Percentiles rank a stretch among this genome's conserved stretches.
Conservation (phyloP, 192 early-diverging fungal genomes). For the Coemansia sp. region DNA sequence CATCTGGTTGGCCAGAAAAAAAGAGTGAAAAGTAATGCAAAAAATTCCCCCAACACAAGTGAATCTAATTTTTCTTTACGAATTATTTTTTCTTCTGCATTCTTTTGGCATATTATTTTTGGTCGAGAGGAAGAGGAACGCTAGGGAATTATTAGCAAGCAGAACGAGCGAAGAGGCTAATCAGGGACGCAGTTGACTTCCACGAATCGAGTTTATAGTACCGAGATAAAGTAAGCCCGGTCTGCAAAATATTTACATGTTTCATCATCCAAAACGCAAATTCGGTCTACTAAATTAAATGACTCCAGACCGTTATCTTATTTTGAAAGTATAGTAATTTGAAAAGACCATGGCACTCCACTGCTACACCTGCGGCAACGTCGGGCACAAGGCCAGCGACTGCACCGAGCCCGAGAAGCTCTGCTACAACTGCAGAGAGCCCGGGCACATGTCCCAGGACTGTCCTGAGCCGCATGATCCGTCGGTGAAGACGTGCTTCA, state of each 20-base stretch:
- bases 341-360: slow-evolving; percentile 19
- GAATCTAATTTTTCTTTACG: neutral
- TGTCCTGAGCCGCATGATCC: slow-evolving; percentile 45
- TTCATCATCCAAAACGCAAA: no score
- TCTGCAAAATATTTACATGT: no score
- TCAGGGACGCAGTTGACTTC: neutral
- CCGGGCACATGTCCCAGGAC: slow-evolving; percentile 44
- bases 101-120: neutral
- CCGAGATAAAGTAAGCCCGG: neutral
- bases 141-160: neutral
- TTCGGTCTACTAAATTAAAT: no score
- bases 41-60: neutral
- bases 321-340: slow-evolving; percentile 2
- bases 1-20: neutral
- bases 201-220: neutral
- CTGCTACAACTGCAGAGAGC: slow-evolving; percentile 57
- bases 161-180: neutral
- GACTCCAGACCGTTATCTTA: neutral
- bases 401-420: slow-evolving; percentile 18
- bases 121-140: neutral
- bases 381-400: slow-evolving; percentile 28
- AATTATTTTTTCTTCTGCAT: neutral
- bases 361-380: slow-evolving; percentile 48
- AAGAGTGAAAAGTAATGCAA: neutral
- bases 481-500: slow-evolving; percentile 54